phyloP scores from a whole-genome alignment of 495 filamentous ascomycete species.

The Aspergillus baeticus region DNA sequence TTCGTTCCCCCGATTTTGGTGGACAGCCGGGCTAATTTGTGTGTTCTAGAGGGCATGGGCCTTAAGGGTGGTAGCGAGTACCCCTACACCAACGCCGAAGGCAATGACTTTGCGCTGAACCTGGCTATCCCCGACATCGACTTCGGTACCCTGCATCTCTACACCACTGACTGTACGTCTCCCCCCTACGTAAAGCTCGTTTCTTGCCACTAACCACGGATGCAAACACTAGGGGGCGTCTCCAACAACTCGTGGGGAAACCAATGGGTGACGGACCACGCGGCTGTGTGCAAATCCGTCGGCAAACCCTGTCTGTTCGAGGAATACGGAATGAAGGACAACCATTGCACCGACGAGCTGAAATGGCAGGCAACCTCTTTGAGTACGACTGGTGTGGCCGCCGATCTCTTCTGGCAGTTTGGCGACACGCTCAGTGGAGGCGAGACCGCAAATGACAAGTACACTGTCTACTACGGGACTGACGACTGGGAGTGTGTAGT shows the following conservation, averaged over 20 bases:
- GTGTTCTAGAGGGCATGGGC: background rate
- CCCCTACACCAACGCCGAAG: background rate
- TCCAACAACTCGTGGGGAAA: conserved; percentile 4
- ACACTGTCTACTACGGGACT: conserved; percentile 57
- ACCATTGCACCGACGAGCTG: background rate
- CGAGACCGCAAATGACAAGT: conserved; percentile 56
- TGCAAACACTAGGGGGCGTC: background rate
- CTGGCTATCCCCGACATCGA: background rate
- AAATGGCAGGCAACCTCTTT: background rate
- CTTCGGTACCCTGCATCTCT: conserved; percentile 5
- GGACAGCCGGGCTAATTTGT: background rate
- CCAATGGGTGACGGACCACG: background rate
- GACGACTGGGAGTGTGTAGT: conserved; percentile 54
- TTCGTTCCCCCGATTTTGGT: background rate
- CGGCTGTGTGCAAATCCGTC: background rate
- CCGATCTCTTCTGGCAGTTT: conserved; percentile 66
- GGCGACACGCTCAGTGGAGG: conserved; percentile 55
- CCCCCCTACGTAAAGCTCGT: background rate
- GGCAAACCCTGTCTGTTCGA: conserved; percentile 4
- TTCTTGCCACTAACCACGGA: background rate
- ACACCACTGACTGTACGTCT: background rate
- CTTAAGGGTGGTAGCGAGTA: background rate
- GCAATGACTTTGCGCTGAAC: background rate
- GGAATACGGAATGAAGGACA: background rate
- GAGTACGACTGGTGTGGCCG: conserved; percentile 34